Percentiles rank a stretch among this genome's conserved stretches.
phyloP scores from a whole-genome alignment of 83 land plant species.

The Picea mariana region DNA sequence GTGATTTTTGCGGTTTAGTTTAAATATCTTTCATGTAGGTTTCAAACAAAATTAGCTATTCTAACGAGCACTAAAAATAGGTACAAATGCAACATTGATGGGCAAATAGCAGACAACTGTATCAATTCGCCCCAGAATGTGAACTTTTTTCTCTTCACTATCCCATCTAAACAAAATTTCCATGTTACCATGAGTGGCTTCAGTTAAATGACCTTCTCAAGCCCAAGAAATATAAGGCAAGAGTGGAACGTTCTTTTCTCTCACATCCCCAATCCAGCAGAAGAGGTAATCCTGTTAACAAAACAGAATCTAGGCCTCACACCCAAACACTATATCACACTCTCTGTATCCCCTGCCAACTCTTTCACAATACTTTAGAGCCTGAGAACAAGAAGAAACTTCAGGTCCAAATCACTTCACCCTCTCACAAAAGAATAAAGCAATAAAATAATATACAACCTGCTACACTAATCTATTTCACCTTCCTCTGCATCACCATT shows the following conservation, averaged over 20 bases:
- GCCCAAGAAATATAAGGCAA: background rate
- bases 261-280: background rate
- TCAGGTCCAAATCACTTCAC: background rate
- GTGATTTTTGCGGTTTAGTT: too few relatives aligned
- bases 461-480: constrained; percentile 9
- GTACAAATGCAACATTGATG: too few relatives aligned
- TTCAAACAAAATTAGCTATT: too few relatives aligned
- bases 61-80: too few relatives aligned
- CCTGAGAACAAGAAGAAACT: background rate
- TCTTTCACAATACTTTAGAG: background rate
- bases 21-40: too few relatives aligned
- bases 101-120: too few relatives aligned
- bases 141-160: background rate
- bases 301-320: background rate
- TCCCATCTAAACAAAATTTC: background rate
- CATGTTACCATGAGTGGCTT: background rate
- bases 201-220: background rate
- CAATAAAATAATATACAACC: constrained; percentile 14
- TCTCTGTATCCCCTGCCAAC: too few relatives aligned
- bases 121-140: too few relatives aligned
- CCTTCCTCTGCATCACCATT: constrained; percentile 48
- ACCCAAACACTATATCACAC: background rate
- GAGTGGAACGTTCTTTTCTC: background rate
- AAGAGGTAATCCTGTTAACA: background rate
- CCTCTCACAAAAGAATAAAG: constrained; percentile 18